A percentile compares a stretch with the other conserved stretches of the same genome.
phyloP scores from a whole-genome alignment of 1,284 basidiomycete species.

The Sporisorium exsertum region DNA sequence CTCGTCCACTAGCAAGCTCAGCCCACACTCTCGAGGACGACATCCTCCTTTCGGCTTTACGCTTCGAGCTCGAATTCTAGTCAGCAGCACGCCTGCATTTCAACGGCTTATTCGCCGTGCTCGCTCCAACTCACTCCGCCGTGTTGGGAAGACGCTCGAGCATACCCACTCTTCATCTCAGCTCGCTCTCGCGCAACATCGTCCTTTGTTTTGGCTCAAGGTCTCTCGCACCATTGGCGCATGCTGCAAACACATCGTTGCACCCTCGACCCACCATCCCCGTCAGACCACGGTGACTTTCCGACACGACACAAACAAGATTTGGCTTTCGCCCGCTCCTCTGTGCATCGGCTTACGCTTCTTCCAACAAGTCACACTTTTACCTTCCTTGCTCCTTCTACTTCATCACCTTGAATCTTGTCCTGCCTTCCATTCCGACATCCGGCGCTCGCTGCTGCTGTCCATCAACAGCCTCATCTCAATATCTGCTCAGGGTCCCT shows the following conservation, averaged over 20 bases:
- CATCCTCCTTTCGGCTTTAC: not conserved
- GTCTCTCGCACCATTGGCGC: conserved; percentile 4
- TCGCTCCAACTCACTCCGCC: not conserved
- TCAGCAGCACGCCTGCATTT: not conserved
- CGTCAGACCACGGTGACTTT: conserved; percentile 14
- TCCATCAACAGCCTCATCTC: conserved; percentile 21
- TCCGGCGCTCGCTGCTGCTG: conserved; percentile 6
- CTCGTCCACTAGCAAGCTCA: not conserved
- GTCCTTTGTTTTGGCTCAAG: conserved; percentile 10
- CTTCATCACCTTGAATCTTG: conserved; percentile 11
- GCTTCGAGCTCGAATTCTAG: not conserved
- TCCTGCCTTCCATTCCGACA: not conserved
- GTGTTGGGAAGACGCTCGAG: conserved; percentile 6
- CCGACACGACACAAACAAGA: conserved; percentile 11
- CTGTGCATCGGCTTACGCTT: conserved; percentile 16
- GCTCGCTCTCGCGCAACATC: conserved; percentile 7
- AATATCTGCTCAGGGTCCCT: not conserved
- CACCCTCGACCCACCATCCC: conserved; percentile 19
- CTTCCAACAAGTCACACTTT: conserved; percentile 33
- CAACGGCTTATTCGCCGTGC: not conserved
- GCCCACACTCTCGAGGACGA: not conserved
- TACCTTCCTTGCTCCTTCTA: not conserved
- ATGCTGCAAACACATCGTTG: conserved; percentile 33
- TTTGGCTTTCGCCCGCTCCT: conserved; percentile 17
- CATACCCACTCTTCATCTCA: conserved; percentile 3